Conservation (phyloP, 495 filamentous ascomycete genomes). For the Aspergillus sparsus region DNA sequence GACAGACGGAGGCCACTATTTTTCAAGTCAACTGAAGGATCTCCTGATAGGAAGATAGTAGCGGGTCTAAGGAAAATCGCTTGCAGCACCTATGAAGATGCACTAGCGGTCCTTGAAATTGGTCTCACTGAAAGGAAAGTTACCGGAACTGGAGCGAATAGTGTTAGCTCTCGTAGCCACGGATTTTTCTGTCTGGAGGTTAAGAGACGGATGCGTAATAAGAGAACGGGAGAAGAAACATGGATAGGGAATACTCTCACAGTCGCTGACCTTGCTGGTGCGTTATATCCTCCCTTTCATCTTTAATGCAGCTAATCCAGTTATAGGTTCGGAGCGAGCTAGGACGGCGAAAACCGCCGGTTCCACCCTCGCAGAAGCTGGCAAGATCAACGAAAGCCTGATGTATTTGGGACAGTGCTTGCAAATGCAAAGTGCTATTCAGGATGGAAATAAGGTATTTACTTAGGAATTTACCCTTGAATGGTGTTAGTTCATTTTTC, state of each 20-base stretch:
- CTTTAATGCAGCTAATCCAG: conserved; percentile 19
- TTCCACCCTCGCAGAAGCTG: conserved; percentile 88
- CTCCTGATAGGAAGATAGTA: conserved; percentile 85
- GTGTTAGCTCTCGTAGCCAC: conserved; percentile 84
- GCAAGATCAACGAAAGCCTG: conserved; percentile 95
- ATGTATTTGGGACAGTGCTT: conserved; percentile 98
- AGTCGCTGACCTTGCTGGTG: conserved; percentile 89
- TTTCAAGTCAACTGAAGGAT: conserved; percentile 85
- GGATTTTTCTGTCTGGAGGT: conserved; percentile 97
- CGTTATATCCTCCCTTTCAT: conserved; percentile 18
- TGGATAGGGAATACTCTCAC: conserved; percentile 85
- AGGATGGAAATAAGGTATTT: conserved; percentile 69
- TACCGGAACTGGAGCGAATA: conserved; percentile 87
- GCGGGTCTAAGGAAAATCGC: conserved; percentile 89
- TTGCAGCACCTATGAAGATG: conserved; percentile 81
- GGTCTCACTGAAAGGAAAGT: conserved; percentile 85
- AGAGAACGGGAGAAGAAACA: conserved; percentile 50
- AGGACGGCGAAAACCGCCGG: conserved; percentile 91
- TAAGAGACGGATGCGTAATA: conserved; percentile 69
- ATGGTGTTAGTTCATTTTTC: conserved; percentile 9
- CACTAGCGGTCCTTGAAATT: conserved; percentile 86
- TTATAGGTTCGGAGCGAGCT: conserved; percentile 80
- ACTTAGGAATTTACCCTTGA: conserved; percentile 1
- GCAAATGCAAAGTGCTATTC: conserved; percentile 87
- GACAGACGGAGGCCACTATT: conserved; percentile 74